Evolutionary conservation across 1,284 basidiomycete genomes (phyloP).

Genomic region (Cryptococcus sp.): DNA sequence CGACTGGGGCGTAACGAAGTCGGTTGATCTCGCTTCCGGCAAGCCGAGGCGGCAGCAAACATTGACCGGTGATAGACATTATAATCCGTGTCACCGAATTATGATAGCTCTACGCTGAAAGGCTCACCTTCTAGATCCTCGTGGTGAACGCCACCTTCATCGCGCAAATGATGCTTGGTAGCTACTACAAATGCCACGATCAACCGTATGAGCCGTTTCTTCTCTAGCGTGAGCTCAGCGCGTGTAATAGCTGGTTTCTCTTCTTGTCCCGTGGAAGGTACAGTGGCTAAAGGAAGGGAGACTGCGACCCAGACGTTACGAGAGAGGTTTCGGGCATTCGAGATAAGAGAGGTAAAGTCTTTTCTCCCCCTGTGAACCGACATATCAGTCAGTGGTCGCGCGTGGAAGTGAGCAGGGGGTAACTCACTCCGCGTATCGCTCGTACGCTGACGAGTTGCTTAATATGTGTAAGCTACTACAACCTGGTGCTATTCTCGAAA

Average conservation of each 20-base stretch:
- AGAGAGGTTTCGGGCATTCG: constrained; percentile 63
- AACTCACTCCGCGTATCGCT: constrained; percentile 49
- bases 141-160: constrained; percentile 49
- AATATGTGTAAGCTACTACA: constrained; percentile 65
- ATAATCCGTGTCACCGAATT: background rate
- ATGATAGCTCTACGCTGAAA: background rate
- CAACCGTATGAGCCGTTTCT: constrained; percentile 69
- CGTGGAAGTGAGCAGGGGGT: background rate
- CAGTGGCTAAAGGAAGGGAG: constrained; percentile 58
- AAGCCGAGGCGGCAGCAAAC: constrained; percentile 38
- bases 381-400: constrained; percentile 26
- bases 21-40: constrained; percentile 23
- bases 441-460: constrained; percentile 51
- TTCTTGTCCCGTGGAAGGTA: constrained; percentile 4
- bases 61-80: background rate
- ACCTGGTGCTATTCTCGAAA: background rate
- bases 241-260: constrained; percentile 57
- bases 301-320: constrained; percentile 75
- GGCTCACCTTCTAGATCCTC: constrained; percentile 41
- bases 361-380: constrained; percentile 82
- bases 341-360: constrained; percentile 60
- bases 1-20: constrained; percentile 11
- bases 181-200: constrained; percentile 56
- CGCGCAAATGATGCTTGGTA: constrained; percentile 48
- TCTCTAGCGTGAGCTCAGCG: constrained; percentile 65